phyloP scores from a whole-genome alignment of 2,329 filamentous ascomycete species.

The Orbilia quercus region DNA sequence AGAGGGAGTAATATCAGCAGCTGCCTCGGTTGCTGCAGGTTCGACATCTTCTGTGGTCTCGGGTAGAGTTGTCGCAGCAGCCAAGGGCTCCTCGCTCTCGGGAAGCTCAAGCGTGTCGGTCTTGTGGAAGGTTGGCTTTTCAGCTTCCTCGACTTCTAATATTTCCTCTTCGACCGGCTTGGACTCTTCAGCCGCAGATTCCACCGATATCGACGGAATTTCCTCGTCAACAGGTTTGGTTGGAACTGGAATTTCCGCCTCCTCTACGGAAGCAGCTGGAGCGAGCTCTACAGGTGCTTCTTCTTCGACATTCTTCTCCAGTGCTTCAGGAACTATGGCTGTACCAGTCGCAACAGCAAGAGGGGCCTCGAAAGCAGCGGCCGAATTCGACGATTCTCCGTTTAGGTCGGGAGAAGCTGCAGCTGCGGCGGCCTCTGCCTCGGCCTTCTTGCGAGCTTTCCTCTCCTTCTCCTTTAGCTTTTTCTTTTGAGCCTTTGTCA shows the following conservation, averaged over 20 bases:
- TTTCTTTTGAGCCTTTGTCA: conserved; percentile 39
- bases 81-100: conserved; percentile 32
- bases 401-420: conserved; percentile 6
- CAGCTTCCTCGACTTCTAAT: conserved; percentile 13
- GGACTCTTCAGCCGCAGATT: conserved; percentile 19
- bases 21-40: conserved; percentile 12
- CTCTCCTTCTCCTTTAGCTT: conserved; percentile 46
- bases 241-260: conserved; percentile 8
- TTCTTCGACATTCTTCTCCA: conserved; percentile 10
- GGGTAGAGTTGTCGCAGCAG: conserved; percentile 40
- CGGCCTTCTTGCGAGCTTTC: conserved; percentile 35
- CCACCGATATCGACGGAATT: conserved; percentile 50
- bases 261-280: conserved; percentile 16
- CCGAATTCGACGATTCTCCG: conserved; percentile 13
- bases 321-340: conserved; percentile 29
- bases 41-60: conserved; percentile 35
- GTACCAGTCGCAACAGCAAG: conserved; percentile 5
- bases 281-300: conserved; percentile 8
- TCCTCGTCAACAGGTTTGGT: conserved; percentile 28
- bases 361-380: conserved; percentile 6
- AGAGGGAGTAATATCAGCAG: not conserved
- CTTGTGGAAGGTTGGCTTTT: conserved; percentile 18
- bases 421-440: conserved; percentile 30
- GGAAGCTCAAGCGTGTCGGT: conserved; percentile 24
- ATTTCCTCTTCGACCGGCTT: conserved; percentile 16